Conservation (phyloP, 2,329 filamentous ascomycete species). For the Cercospora zeina region DNA sequence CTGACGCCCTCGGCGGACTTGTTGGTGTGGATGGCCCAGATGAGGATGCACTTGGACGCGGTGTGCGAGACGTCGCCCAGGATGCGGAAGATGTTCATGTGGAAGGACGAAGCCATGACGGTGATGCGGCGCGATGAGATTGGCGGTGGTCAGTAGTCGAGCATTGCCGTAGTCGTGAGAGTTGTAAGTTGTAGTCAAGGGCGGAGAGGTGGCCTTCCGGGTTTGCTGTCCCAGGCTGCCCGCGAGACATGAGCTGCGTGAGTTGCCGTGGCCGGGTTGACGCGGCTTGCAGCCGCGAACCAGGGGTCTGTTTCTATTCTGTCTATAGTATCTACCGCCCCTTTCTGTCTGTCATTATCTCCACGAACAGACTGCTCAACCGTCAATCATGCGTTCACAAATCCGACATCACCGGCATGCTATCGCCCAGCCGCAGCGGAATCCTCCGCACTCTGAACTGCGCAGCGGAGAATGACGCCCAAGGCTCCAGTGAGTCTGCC, state of each 20-base stretch:
- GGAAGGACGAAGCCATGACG: constrained; percentile 24
- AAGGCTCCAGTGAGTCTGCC: no score
- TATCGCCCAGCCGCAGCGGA: no score
- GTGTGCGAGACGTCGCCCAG: constrained; percentile 82
- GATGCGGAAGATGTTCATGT: constrained; percentile 62
- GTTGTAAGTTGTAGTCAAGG: neutral
- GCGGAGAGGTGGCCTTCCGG: constrained; percentile 4
- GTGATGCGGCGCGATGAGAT: neutral
- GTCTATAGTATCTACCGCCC: neutral
- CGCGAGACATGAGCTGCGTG: constrained; percentile 7
- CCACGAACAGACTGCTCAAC: neutral
- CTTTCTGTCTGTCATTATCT: neutral
- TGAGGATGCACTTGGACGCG: constrained; percentile 83
- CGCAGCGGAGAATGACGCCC: neutral
- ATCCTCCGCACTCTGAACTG: neutral
- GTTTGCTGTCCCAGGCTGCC: neutral
- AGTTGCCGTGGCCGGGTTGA: constrained; percentile 6
- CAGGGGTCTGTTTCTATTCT: constrained; percentile 8
- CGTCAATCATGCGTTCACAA: neutral
- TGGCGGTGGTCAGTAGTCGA: neutral
- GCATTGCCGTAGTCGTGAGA: neutral
- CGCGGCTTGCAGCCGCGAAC: neutral
- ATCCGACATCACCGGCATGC: no score
- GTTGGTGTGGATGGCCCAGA: constrained; percentile 87
- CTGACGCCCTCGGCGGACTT: constrained; percentile 86